These are phyloP conservation scores for Straminergon stramineum DNA, from an alignment of 225 moss, liverwort and hornwort genomes.

Conservation along the genomic window DNA sequence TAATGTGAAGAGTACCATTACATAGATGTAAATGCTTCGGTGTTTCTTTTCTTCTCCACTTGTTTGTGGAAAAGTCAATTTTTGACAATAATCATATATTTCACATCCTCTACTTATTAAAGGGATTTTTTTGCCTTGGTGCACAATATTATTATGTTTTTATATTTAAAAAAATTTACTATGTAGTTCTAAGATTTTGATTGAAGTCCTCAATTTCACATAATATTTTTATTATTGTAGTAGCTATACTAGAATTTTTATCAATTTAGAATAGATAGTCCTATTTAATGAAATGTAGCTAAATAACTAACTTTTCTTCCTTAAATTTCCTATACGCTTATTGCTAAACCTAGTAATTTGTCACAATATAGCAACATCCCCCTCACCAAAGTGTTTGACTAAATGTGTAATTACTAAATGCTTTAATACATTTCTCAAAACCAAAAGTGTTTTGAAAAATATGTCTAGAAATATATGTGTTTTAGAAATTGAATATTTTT, in stretches of 20 bases:
- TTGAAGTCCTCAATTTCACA: neutral
- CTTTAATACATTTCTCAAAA: neutral
- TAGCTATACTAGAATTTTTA: neutral
- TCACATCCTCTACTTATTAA: neutral
- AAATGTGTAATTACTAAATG: neutral
- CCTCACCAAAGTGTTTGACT: neutral
- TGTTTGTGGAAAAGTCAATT: neutral
- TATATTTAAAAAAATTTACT: neutral
- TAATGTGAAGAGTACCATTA: neutral
- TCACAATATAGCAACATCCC: neutral
- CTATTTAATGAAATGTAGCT: neutral
- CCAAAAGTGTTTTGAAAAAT: neutral
- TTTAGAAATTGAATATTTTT: neutral
- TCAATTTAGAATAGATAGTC: neutral
- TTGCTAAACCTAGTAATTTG: neutral
- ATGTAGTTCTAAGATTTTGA: neutral
- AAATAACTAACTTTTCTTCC: neutral
- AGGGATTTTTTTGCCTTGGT: no score
- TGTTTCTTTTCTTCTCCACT: neutral
- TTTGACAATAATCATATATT: neutral
- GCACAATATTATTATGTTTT: neutral
- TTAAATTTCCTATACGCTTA: neutral
- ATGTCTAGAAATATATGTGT: no score
- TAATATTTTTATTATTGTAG: neutral
- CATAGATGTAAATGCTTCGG: neutral